Evolutionary conservation across 1,139 yeast species (phyloP), one percentile per base, ranked within the genome.

Genomic region (Kodamaea plutei): DNA sequence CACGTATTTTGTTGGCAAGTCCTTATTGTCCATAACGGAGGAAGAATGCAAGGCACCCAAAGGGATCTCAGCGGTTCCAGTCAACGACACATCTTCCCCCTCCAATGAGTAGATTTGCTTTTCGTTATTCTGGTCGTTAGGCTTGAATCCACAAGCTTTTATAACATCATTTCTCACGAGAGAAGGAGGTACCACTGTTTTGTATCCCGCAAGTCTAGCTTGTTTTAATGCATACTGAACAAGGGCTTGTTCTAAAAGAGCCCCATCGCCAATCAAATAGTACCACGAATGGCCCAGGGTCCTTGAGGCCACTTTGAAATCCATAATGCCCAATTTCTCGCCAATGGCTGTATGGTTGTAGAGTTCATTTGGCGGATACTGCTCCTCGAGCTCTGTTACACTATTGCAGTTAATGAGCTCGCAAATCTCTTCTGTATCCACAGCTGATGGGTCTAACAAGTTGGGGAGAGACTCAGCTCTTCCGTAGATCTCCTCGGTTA

Each of bases 41-140:
- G 63, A 57, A 1, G 66, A 56, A 8, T 74, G 76, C 39, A 82
- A 61, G 0, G 89, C 96, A 0, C 96, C 98, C 20, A 93, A 57
- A 0, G 98, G 87, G 25, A 93, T 89, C 51, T 93, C 99, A 0
- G 98, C 96, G 0, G 99, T 93, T 2, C 97, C 98, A 0, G 91
- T 81, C 23, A 93, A 61, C 25, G 95, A 82, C 31, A 81, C 57
- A 10, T 56, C 54, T 25, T 73, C 76, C 5, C 50, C 54, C 2
- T 64, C 58, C 10, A 87, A 52, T 30, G 72, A 72, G 54, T 89
- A 93, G 1, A 88, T 79, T 51, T 93, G 99, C 34, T 80, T 80
- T 46, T 88, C 97, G 36, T 80, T 78, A 45, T 84, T 84, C 44
- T 79, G 81, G 51, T 91, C 98, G 36, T 95, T 76, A 7, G 99